Evolutionary conservation across 1,284 basidiomycete species (phyloP).

Genomic region (Papiliotrema nemorosa): DNA sequence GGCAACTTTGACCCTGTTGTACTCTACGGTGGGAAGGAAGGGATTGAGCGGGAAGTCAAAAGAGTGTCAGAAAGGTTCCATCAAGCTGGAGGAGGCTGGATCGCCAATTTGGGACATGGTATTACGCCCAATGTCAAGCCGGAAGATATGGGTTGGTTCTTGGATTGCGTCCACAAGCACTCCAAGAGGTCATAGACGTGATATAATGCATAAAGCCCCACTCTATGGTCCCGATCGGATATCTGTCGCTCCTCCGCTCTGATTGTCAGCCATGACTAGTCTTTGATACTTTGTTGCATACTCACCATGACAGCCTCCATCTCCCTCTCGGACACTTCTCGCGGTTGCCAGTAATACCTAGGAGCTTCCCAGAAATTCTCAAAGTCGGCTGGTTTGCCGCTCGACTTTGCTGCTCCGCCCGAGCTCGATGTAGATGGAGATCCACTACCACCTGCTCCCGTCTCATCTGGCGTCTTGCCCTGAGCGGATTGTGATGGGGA

Average conservation of each 20-base stretch:
- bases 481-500: constrained; percentile 14
- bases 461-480: constrained; percentile 11
- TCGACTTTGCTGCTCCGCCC: not conserved
- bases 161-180: constrained; percentile 86
- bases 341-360: constrained; percentile 62
- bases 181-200: constrained; percentile 19
- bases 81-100: constrained; percentile 66
- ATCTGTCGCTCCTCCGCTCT: constrained; percentile 68
- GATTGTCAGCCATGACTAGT: constrained; percentile 8
- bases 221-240: constrained; percentile 33
- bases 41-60: constrained; percentile 83
- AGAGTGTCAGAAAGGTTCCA: constrained; percentile 76
- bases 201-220: not conserved
- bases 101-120: constrained; percentile 94
- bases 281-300: constrained; percentile 13
- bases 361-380: constrained; percentile 78
- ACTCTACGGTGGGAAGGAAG: constrained; percentile 79
- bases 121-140: constrained; percentile 95
- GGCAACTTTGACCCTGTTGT: constrained; percentile 92
- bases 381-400: constrained; percentile 51
- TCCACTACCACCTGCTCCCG: not conserved
- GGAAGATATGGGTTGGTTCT: constrained; percentile 83
- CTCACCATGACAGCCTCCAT: constrained; percentile 75
- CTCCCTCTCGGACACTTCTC: constrained; percentile 63
- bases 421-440: not conserved